Base-by-base conservation (phyloP, 2,329 filamentous ascomycete genomes). In the Nothomitra cinnamomea region DNA sequence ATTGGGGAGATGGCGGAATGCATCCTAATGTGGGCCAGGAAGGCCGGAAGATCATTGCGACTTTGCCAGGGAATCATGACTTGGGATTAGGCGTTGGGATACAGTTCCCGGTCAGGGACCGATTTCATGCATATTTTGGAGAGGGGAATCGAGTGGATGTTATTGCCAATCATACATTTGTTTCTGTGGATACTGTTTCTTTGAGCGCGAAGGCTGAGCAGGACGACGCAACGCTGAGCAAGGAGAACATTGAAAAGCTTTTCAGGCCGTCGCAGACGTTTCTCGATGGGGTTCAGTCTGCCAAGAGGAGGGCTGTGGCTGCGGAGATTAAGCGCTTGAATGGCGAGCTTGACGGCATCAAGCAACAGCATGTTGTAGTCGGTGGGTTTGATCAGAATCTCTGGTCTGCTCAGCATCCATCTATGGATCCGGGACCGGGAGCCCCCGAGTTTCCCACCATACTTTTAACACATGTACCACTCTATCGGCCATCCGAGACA, bases 61-160 rank as follows among this genome's bases (percentile, higher is more conserved):
- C 84, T 62, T 64, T 98, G 55, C 92, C 92, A 0, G 92, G 92
- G 1, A 98, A 98, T 62, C 92, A 98, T 64, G 92, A 98, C 64
- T 67, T 96, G 41, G 92, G 92, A 0, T 95, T 96, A 63, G 90
- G 87, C 2, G 80, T 80, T 21, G 85, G 89, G 45, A 82, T 98
- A 49, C 87, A 95, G 64, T 64, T 83, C 7, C 74, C 84, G 0
- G 87, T 95, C 35, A 78, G 89, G 52, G 75, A 92, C 61, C 76
- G 92, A 15, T 98, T 96, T 65, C 79, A 83, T 61, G 79, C 83
- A 2, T 95, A 83, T 64, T 96, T 98, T 68, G 92, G 92, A 3
- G 83, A 92, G 54, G 79, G 82, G n/a, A 96, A 95, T 66, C 76
- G 87, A 7, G 81, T 98, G 19, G 88, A 96, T 65, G 76, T 96